Evolutionary conservation across 768 basidiomycete species (phyloP).

Genomic region (Holtermanniella nyarrowii): DNA sequence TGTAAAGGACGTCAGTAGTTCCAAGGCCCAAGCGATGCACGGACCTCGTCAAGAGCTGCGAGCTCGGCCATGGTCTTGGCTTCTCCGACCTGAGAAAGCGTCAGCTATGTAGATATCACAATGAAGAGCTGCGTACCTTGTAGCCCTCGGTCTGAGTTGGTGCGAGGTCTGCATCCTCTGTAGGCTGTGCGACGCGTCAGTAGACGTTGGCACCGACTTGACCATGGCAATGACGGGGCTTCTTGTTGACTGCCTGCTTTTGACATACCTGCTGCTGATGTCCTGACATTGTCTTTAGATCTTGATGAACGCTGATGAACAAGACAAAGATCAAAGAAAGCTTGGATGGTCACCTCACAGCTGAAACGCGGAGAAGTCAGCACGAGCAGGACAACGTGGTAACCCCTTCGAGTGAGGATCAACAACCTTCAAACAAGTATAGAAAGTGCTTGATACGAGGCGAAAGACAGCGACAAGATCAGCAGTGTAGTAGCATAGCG

Average conservation of each 20-base stretch:
- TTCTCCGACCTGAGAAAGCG: conserved; percentile 27
- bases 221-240: too few species aligned
- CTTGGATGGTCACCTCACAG: too few species aligned
- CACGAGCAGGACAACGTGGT: too few species aligned
- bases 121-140: conserved; percentile 20
- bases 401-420: too few species aligned
- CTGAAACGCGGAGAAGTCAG: too few species aligned
- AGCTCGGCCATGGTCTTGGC: conserved; percentile 64
- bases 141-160: conserved; percentile 41
- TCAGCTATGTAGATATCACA: not conserved
- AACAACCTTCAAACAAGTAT: too few species aligned
- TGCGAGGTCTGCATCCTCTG: conserved; percentile 37
- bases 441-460: too few species aligned
- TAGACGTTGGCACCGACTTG: not conserved
- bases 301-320: not conserved
- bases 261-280: not conserved
- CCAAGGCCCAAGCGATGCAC: not conserved
- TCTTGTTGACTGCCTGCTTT: too few species aligned
- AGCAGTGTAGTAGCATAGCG: too few species aligned
- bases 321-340: too few species aligned
- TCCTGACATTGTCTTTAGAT: not conserved
- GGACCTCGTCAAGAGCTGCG: conserved; percentile 63
- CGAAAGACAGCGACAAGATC: too few species aligned
- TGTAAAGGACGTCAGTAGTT: conserved; percentile 5
- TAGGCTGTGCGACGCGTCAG: conserved; percentile 14